Percentiles rank a stretch among this genome's conserved stretches.
phyloP scores from a whole-genome alignment of 768 basidiomycete genomes.

The Suillus occidentalis region DNA sequence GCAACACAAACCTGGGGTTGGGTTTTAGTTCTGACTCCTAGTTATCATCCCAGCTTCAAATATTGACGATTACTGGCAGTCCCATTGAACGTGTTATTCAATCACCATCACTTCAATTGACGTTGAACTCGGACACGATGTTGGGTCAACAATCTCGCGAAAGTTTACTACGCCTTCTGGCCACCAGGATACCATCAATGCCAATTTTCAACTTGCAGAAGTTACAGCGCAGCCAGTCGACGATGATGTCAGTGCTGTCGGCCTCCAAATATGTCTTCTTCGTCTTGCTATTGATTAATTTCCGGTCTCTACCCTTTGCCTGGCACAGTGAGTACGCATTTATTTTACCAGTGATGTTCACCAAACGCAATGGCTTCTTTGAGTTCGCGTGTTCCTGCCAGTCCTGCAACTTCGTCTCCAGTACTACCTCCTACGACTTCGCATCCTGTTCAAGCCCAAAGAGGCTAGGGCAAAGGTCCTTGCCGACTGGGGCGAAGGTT shows the following conservation, averaged over 20 bases:
- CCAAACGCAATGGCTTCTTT: background rate
- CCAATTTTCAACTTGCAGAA: background rate
- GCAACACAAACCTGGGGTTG: background rate
- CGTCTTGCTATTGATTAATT: conserved; percentile 56
- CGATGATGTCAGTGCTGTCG: background rate
- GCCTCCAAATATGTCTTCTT: conserved; percentile 47
- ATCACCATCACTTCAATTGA: background rate
- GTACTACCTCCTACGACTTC: conserved; percentile 33
- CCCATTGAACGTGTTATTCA: background rate
- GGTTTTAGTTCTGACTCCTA: background rate
- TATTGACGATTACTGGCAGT: background rate
- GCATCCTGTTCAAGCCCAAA: conserved; percentile 39
- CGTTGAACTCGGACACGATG: background rate
- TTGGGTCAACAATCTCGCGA: background rate
- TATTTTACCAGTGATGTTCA: background rate
- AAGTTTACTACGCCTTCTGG: background rate
- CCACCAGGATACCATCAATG: conserved; percentile 2
- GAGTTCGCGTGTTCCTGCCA: conserved; percentile 57
- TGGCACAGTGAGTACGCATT: conserved; percentile 62
- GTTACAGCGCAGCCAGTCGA: background rate
- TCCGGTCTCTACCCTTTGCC: conserved; percentile 58
- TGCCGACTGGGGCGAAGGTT: conserved; percentile 45
- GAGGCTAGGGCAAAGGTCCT: conserved; percentile 33
- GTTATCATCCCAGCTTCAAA: background rate
- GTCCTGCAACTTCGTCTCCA: conserved; percentile 37